These are phyloP conservation scores for Trichoderma lentiforme DNA, from an alignment of 2,329 filamentous ascomycete species.

Conservation along the genomic window DNA sequence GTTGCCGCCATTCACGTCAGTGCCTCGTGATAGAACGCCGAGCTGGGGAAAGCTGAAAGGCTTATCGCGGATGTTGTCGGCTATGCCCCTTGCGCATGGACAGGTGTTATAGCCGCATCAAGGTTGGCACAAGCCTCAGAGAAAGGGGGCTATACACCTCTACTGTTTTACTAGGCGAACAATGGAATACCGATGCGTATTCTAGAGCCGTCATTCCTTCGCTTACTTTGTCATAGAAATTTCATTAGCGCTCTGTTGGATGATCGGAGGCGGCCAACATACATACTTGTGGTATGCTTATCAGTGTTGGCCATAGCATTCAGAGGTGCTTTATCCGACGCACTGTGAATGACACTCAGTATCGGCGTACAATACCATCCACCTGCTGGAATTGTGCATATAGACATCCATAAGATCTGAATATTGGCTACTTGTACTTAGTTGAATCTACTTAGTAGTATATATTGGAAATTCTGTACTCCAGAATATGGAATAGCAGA, in stretches of 20 bases:
- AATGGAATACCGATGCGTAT: background rate
- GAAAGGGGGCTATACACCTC: background rate
- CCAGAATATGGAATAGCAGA: background rate
- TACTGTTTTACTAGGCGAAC: background rate
- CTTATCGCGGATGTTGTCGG: conserved; percentile 14
- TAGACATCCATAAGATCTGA: background rate
- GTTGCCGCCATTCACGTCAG: conserved; percentile 7
- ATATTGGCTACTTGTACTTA: background rate
- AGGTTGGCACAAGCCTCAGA: background rate
- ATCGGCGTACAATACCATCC: background rate
- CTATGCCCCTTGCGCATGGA: background rate
- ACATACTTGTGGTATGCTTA: background rate
- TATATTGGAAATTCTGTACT: background rate
- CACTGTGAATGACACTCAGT: background rate
- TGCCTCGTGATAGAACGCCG: background rate
- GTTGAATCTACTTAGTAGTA: no score
- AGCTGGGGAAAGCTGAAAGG: background rate
- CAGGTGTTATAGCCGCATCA: conserved; percentile 12
- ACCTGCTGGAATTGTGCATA: background rate
- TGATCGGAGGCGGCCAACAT: background rate
- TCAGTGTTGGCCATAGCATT: background rate
- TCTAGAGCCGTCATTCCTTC: background rate
- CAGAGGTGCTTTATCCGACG: background rate
- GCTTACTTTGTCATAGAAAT: background rate
- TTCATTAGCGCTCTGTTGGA: background rate